phyloP scores from a whole-genome alignment of 768 basidiomycete species.

The Jaapia argillacea region DNA sequence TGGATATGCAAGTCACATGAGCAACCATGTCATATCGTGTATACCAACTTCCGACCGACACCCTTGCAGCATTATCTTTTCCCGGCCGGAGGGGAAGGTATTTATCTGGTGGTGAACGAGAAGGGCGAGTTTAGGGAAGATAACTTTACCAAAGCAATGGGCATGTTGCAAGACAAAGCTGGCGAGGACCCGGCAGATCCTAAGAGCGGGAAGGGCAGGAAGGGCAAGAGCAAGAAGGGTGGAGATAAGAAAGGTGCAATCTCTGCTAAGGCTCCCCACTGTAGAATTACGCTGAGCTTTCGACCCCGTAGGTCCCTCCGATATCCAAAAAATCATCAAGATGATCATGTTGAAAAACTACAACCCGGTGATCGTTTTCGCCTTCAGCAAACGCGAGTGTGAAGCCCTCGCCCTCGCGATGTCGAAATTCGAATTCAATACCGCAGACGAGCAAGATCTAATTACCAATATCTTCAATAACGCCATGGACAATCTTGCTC shows the following conservation, averaged over 20 bases:
- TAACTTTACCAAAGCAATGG: conserved; percentile 97
- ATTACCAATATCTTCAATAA: conserved; percentile 88
- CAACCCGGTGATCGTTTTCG: conserved; percentile 97
- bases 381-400: conserved; percentile 97
- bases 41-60: conserved; percentile 97
- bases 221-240: conserved; percentile 93
- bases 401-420: conserved; percentile 85
- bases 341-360: conserved; percentile 98
- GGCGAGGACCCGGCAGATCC: conserved; percentile 93
- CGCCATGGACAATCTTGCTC: conserved; percentile 81
- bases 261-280: neutral
- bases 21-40: conserved; percentile 98
- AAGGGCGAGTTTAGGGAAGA: conserved; percentile 96
- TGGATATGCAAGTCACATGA: conserved; percentile 98
- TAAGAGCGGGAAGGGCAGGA: conserved; percentile 72
- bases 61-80: conserved; percentile 98
- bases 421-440: conserved; percentile 95
- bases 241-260: conserved; percentile 77
- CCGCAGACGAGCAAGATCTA: conserved; percentile 82
- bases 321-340: conserved; percentile 95
- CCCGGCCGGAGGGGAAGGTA: conserved; percentile 93
- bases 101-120: conserved; percentile 98
- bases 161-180: conserved; percentile 69
- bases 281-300: conserved; percentile 2
- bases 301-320: conserved; percentile 57